Evolutionary conservation across 2,329 filamentous ascomycete genomes (phyloP), one percentile per base, ranked within the genome.

Genomic region (Chrysosporium keratinophilum): DNA sequence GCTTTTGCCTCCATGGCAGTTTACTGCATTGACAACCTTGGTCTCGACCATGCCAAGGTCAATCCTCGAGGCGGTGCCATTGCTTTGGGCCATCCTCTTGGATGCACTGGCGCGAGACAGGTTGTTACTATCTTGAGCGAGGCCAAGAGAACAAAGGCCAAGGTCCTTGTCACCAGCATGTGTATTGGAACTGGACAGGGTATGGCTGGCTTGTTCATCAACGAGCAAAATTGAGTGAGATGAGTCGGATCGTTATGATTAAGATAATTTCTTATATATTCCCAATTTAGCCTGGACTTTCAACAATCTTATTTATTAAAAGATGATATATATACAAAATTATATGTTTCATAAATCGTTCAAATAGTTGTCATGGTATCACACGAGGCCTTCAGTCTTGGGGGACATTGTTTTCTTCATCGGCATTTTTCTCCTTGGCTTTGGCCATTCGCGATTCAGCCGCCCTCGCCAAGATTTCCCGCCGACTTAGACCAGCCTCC

Each of bases 1-100:
- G 93, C 93, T 1, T 98, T 98, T 65, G 91, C 90, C 19, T 93
- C 87, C 50, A 97, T 97, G 93, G 90, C 88, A 1, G 90, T 96
- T 31, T 97, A 96, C 79, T 95, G 89, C 73, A 74, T 86, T 53
- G 78, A 88, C 64, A 81, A 91, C 70, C 64, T 76, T 9, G 64
- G 80, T 65, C 52, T 82, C 69, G 78, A 83, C 58, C 73, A 80
- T 50, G 81, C 80, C 15, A 84, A 80, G 72, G 84, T 97, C n/a
- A 97, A 97, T 72, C 89, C 89, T 0, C 87, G 93, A 56, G 91
- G 91, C 52, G 91, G 91, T 34, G 91, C 91, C 1, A 96, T 96
- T 69, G 91, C 91, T 6, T 71, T 96, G 33, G 91, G 91, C 1
- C 91, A 96, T 68, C 91, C 91, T 1, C 77, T 96, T 2, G 91